Evolutionary conservation across 306 rosid species (phyloP).

Genomic region (Acacia crassicarpa): DNA sequence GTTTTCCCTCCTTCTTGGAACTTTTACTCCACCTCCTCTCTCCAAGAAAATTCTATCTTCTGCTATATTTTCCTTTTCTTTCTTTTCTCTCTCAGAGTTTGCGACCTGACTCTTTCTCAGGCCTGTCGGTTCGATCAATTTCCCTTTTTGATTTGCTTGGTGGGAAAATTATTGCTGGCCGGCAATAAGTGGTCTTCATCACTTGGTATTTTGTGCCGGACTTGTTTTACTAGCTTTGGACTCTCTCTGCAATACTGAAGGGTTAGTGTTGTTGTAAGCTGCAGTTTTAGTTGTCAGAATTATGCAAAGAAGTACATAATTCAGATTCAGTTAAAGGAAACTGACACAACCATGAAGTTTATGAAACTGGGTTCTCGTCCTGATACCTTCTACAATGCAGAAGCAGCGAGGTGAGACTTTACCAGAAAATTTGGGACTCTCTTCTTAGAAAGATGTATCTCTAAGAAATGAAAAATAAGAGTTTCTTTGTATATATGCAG

Average conservation of each 20-base stretch:
- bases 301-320: slow-evolving; percentile 42
- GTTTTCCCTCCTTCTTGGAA: slow-evolving; percentile 50
- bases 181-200: slow-evolving; percentile 38
- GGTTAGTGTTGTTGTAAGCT: slow-evolving; percentile 18
- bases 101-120: slow-evolving; percentile 46
- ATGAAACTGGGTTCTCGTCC: slow-evolving; percentile 99
- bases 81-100: slow-evolving; percentile 24
- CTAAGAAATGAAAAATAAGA: background rate
- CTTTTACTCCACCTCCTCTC: slow-evolving; percentile 48
- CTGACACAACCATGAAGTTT: slow-evolving; percentile 79
- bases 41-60: slow-evolving; percentile 50
- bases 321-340: slow-evolving; percentile 35
- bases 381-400: slow-evolving; percentile 83
- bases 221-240: slow-evolving; percentile 37
- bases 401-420: slow-evolving; percentile 67
- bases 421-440: background rate
- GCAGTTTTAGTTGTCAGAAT: slow-evolving; percentile 24
- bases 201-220: slow-evolving; percentile 40
- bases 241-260: slow-evolving; percentile 37
- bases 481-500: slow-evolving; percentile 42
- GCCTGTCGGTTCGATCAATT: slow-evolving; percentile 25
- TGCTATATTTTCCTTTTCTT: background rate
- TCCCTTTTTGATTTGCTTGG: slow-evolving; percentile 36
- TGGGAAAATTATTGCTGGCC: slow-evolving; percentile 38
- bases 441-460: slow-evolving; percentile 12